Evolutionary conservation across 139 green algal genomes (phyloP).

Genomic region (Picochlorum sp.): DNA sequence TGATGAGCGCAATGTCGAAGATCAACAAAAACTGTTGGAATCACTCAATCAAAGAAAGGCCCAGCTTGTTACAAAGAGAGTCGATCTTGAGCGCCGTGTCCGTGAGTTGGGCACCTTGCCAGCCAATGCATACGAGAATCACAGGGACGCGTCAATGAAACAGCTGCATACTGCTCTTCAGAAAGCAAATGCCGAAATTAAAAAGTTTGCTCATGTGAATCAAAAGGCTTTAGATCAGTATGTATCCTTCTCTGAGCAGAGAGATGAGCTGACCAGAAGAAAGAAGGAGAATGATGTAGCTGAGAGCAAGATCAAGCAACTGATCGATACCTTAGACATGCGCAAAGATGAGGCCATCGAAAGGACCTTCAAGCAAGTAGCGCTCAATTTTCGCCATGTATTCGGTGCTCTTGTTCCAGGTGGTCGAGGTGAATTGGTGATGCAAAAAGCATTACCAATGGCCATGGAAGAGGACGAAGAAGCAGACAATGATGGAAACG

Average conservation of each 20-base stretch:
- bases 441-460: constrained; percentile 50
- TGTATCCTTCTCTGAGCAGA: constrained; percentile 83
- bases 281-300: constrained; percentile 35
- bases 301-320: constrained; percentile 63
- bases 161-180: constrained; percentile 61
- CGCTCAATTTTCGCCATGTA: constrained; percentile 88
- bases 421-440: constrained; percentile 67
- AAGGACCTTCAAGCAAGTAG: constrained; percentile 93
- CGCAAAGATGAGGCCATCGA: constrained; percentile 96
- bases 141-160: constrained; percentile 23
- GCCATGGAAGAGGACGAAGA: constrained; percentile 15
- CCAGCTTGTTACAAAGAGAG: constrained; percentile 30
- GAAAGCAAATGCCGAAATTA: constrained; percentile 44
- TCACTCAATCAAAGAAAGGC: constrained; percentile 35
- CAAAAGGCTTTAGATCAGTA: constrained; percentile 96
- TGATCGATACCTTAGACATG: constrained; percentile 80
- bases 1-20: constrained; percentile 9
- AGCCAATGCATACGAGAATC: constrained; percentile 71
- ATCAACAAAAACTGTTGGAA: constrained; percentile 34
- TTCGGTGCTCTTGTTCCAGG: constrained; percentile 82
- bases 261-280: constrained; percentile 53
- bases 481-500: constrained; percentile 9
- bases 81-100: constrained; percentile 72
- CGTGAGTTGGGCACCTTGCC: constrained; percentile 85
- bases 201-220: constrained; percentile 79